Evolutionary conservation across 2,329 filamentous ascomycete genomes (phyloP).

Genomic region (Pestalotiopsis sp.): DNA sequence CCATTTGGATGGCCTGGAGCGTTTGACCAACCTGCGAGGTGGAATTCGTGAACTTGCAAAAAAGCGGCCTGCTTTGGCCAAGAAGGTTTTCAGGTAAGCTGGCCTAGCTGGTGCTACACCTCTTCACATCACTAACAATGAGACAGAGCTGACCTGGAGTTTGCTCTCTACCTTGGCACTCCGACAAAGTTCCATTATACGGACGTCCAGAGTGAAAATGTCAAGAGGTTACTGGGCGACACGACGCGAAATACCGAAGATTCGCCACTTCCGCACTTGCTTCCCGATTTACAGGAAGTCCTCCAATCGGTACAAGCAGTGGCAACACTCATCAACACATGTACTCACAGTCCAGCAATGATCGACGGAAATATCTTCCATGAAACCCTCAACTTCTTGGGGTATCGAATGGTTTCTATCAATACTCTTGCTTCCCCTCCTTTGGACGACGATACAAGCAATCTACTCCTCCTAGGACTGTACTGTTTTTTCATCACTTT

Average conservation of each 20-base stretch:
- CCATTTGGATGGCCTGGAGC: conserved; percentile 32
- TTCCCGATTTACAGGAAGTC: conserved; percentile 1
- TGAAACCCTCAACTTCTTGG: conserved; percentile 25
- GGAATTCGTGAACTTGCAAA: conserved; percentile 24
- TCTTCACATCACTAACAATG: not conserved
- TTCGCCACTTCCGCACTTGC: not conserved
- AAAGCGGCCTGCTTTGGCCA: conserved; percentile 20
- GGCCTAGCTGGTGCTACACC: not conserved
- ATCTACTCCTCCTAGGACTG: conserved; percentile 28
- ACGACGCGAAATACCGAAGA: not conserved
- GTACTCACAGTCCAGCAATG: conserved; percentile 8
- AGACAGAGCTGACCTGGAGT: conserved; percentile 26
- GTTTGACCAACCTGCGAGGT: conserved; percentile 33
- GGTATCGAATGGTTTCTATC: conserved; percentile 28
- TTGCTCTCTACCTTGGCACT: conserved; percentile 25
- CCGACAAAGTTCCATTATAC: conserved; percentile 18
- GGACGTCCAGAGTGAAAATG: conserved; percentile 10
- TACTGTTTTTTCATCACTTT: conserved; percentile 29
- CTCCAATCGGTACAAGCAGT: conserved; percentile 21
- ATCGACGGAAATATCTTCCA: conserved; percentile 28
- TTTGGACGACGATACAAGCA: conserved; percentile 13
- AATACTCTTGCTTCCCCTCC: conserved; percentile 12
- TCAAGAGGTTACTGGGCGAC: conserved; percentile 7
- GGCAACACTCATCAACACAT: conserved; percentile 23
- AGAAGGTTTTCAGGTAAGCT: conserved; percentile 22